A percentile compares a stretch with the other conserved stretches of the same genome.
Conservation (phyloP, 305 asterid genomes). For the Solanum aculeatissimum region DNA sequence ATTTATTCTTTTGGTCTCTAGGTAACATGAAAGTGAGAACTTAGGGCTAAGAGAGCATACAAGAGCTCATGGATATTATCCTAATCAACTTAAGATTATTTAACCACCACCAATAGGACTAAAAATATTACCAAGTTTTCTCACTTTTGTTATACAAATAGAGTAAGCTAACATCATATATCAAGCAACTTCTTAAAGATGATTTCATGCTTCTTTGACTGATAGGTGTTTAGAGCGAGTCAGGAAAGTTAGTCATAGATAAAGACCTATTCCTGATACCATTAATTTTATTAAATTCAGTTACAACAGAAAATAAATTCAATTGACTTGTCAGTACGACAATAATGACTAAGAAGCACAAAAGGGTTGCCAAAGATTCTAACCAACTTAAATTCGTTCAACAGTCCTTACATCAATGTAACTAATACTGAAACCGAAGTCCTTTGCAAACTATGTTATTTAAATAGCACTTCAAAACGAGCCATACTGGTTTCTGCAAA, state of each 20-base stretch:
- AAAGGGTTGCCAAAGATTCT: neutral
- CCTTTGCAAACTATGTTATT: neutral
- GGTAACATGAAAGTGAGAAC: neutral
- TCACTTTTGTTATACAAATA: neutral
- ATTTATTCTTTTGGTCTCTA: neutral
- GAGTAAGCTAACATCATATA: neutral
- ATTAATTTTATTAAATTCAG: neutral
- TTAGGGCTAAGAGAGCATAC: neutral
- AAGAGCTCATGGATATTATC: neutral
- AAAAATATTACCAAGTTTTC: neutral
- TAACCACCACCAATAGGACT: neutral
- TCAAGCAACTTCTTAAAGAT: neutral
- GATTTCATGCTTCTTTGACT: neutral
- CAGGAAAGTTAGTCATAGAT: neutral
- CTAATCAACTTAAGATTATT: neutral
- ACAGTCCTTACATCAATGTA: neutral
- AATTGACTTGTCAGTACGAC: neutral
- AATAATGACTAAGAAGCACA: neutral
- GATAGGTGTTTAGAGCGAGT: neutral
- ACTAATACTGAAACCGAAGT: neutral
- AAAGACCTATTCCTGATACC: neutral
- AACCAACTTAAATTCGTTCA: neutral
- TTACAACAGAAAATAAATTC: neutral
- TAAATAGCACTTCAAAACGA: neutral
- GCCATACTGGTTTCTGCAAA: slow-evolving; percentile 77